Evolutionary conservation across 2,329 filamentous ascomycete species (phyloP), one percentile per base, ranked within the genome.

Genomic region (Nannizziopsis arthrosporioides): DNA sequence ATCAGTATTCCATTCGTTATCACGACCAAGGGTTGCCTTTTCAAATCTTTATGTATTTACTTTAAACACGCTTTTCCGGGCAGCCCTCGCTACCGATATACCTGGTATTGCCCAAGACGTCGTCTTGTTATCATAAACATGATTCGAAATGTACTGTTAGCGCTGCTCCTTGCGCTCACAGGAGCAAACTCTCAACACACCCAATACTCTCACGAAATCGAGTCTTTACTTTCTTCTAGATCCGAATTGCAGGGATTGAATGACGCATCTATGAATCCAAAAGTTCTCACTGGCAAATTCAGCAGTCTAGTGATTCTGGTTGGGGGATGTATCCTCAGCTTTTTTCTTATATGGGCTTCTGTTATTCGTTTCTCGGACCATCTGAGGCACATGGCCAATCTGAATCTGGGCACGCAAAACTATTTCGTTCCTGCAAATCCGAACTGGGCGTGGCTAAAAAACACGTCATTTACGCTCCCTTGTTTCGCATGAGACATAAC

Each of bases 331-430:
- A 71, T 88, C 44, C 75, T 82, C 10, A 73, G 64, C 32, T 72
- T 74, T 43, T 72, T 89, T 57, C 72, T 85, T 54, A 56, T 81
- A 53, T 90, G 85, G 77, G 79, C 82, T 52, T 63, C 81, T 53
- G 66, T 71, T 47, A 73, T 79, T 44, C 73, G 76, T 47, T 67
- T 84, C 49, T 70, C 77, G 50, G 78, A 75, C 55, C 82, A 92
- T 60, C 70, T 89, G 34, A 79, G 88, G 54, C 82, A 77, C 19
- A 73, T 94, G 39, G 75, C 83, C 37, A 86, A 81, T 59, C 75
- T 94, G 55, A 82, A 77, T 68, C 87, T 86, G 68, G 82, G 85
- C 54, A 82, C 74, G 1, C 88, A 94, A 64, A 74, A 77, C 52
- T 94, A 87, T 69, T 94, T 89, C 61, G 75, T 81, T 40, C 69